Percentiles rank a stretch among this genome's conserved stretches.
phyloP scores from a whole-genome alignment of 495 filamentous ascomycete species.

The Aspergillus leporis region DNA sequence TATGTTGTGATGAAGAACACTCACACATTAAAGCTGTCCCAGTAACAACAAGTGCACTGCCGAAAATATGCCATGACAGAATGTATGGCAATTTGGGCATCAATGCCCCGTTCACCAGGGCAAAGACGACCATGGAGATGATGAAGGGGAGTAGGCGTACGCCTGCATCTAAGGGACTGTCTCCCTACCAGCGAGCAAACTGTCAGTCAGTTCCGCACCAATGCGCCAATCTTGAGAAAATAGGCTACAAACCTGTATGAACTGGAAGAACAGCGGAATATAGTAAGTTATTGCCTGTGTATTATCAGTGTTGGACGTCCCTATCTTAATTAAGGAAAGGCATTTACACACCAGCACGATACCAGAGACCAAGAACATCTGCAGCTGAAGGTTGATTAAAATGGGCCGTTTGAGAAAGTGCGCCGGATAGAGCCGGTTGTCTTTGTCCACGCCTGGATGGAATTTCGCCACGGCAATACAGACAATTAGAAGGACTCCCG shows the following conservation, averaged over 20 bases:
- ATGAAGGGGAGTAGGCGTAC: conserved; percentile 34
- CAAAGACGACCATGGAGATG: neutral
- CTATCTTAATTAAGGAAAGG: neutral
- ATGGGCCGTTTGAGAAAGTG: conserved; percentile 31
- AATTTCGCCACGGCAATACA: conserved; percentile 54
- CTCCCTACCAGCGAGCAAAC: conserved; percentile 16
- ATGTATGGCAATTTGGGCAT: neutral
- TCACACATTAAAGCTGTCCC: neutral
- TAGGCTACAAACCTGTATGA: conserved; percentile 20
- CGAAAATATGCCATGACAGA: neutral
- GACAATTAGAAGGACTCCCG: conserved; percentile 50
- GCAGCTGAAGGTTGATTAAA: neutral
- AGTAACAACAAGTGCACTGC: neutral
- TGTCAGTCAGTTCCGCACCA: neutral
- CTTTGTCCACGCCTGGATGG: conserved; percentile 46
- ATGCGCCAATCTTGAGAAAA: too few relatives aligned
- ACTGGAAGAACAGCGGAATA: conserved; percentile 51
- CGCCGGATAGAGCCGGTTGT: conserved; percentile 54
- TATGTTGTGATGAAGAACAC: neutral
- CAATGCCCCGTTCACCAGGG: neutral
- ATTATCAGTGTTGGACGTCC: conserved; percentile 28
- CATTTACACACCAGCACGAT: too few relatives aligned
- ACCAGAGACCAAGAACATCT: neutral
- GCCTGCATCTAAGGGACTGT: conserved; percentile 35
- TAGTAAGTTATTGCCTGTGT: conserved; percentile 38